Evolutionary conservation across 2,329 filamentous ascomycete species (phyloP).

Genomic region (Fusarium hainanense): DNA sequence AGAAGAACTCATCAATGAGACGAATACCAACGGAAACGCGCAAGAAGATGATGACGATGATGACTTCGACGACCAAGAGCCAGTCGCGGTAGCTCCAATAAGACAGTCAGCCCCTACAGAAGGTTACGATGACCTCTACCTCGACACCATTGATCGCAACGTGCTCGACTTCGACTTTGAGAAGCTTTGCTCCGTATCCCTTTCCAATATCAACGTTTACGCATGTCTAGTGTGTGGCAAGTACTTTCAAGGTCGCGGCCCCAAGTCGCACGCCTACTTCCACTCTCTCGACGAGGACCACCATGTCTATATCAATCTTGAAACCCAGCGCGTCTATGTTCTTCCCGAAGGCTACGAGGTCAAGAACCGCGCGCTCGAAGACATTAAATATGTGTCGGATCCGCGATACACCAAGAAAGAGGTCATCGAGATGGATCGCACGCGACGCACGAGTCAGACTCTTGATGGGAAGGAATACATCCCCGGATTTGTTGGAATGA

Average conservation of each 20-base stretch:
- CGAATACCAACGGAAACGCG: constrained; percentile 46
- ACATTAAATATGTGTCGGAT: constrained; percentile 98
- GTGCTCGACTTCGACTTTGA: constrained; percentile 99
- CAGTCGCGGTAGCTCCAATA: constrained; percentile 50
- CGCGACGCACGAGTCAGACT: constrained; percentile 73
- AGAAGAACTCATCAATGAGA: constrained; percentile 43
- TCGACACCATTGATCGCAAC: constrained; percentile 94
- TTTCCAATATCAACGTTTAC: constrained; percentile 99
- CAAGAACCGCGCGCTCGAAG: constrained; percentile 90
- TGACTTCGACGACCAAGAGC: constrained; percentile 56
- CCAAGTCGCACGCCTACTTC: constrained; percentile 96
- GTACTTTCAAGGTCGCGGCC: constrained; percentile 94
- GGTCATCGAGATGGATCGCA: constrained; percentile 81
- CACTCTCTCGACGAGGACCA: constrained; percentile 95
- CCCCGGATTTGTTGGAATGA: constrained; percentile 97
- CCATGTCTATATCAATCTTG: constrained; percentile 98
- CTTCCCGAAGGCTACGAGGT: constrained; percentile 98
- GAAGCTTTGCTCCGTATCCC: constrained; percentile 93
- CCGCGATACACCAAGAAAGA: constrained; percentile 84
- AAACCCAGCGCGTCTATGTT: constrained; percentile 89
- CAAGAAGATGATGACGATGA: constrained; percentile 52
- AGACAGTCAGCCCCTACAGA: constrained; percentile 79
- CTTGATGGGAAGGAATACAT: constrained; percentile 86
- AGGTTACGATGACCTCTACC: constrained; percentile 94
- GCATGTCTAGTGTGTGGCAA: constrained; percentile 97